Conservation (phyloP, 805 yeast genomes). For the Suhomyces sp. region DNA sequence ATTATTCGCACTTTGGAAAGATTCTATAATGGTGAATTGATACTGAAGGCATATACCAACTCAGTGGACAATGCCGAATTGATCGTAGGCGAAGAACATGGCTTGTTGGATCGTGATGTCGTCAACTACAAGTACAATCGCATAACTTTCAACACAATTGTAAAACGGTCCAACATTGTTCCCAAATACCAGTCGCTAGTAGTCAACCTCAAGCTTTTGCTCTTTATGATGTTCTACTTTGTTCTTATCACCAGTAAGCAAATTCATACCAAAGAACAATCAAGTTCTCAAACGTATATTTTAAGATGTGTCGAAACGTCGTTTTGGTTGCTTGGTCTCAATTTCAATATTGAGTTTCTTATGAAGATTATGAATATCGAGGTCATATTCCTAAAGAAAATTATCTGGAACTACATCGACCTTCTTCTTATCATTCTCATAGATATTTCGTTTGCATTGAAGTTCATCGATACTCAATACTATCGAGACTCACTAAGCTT, state of each 20-base stretch:
- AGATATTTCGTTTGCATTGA: conserved; percentile 28
- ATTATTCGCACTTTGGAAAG: conserved; percentile 45
- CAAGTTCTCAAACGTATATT: neutral
- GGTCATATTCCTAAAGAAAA: conserved; percentile 42
- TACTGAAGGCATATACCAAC: conserved; percentile 23
- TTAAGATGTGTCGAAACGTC: conserved; percentile 27
- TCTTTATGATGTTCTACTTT: conserved; percentile 30
- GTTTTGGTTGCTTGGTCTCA: conserved; percentile 46
- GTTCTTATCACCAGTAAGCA: conserved; percentile 26
- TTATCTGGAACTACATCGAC: conserved; percentile 55
- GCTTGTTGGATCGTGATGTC: conserved; percentile 12
- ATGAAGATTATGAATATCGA: conserved; percentile 45
- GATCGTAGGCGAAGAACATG: conserved; percentile 8
- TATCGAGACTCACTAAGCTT: conserved; percentile 36
- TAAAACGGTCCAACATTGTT: conserved; percentile 30
- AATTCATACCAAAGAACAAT: neutral
- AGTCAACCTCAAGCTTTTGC: conserved; percentile 32
- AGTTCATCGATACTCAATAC: conserved; percentile 15
- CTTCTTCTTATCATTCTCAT: conserved; percentile 39
- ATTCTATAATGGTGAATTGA: conserved; percentile 52
- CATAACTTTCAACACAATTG: conserved; percentile 29
- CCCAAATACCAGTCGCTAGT: conserved; percentile 44
- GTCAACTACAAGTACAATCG: conserved; percentile 31
- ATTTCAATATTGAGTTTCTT: conserved; percentile 47
- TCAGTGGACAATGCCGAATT: conserved; percentile 15